Conservation (phyloP, 306 rosid genomes). For the Fragaria iinumae region DNA sequence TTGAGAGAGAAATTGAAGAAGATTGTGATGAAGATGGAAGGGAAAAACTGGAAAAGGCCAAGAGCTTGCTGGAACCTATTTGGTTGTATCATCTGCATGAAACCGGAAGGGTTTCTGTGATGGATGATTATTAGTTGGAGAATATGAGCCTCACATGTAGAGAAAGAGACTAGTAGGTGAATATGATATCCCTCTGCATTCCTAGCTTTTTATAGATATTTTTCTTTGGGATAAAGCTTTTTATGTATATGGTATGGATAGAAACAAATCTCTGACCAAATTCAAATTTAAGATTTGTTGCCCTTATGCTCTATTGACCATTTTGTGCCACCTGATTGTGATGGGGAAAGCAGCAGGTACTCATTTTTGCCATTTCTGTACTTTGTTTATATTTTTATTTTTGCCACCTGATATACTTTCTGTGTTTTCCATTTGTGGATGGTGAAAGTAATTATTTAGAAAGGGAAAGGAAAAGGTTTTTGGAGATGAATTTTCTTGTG, state of each 20-base stretch:
- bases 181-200: neutral
- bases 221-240: neutral
- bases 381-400: too few species aligned
- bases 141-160: neutral
- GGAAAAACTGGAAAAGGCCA: slow-evolving; percentile 41
- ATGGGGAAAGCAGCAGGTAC: neutral
- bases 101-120: slow-evolving; percentile 60
- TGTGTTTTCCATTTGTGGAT: too few species aligned
- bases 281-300: neutral
- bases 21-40: slow-evolving; percentile 47
- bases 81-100: slow-evolving; percentile 82
- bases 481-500: too few species aligned
- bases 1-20: slow-evolving; percentile 57
- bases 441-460: too few species aligned
- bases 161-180: neutral
- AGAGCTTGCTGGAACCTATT: slow-evolving; percentile 69
- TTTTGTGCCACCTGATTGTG: neutral
- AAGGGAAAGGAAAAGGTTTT: too few species aligned
- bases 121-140: slow-evolving; percentile 41
- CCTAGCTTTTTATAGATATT: neutral
- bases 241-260: neutral
- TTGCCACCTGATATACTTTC: too few species aligned
- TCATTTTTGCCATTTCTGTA: too few species aligned
- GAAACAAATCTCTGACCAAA: neutral
- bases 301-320: neutral